These are phyloP conservation scores for Ceratobasidium sp. DNA, from an alignment of 1,284 basidiomycete species.

Conservation along the genomic window DNA sequence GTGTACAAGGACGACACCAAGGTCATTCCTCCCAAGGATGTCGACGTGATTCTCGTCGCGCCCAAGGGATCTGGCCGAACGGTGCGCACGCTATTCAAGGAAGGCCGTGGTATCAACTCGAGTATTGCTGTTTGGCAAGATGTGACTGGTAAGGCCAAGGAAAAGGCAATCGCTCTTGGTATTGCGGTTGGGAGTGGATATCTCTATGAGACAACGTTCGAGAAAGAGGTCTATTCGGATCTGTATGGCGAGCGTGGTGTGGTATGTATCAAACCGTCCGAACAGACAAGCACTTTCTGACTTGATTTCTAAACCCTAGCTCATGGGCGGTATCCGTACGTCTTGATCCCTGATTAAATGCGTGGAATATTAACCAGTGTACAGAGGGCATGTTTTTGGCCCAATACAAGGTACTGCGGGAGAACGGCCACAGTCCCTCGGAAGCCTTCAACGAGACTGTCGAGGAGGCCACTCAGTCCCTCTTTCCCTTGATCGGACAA, in stretches of 20 bases:
- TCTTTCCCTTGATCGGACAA: constrained; percentile 96
- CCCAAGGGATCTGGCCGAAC: constrained; percentile 99
- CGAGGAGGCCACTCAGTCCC: constrained; percentile 98
- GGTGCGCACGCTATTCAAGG: constrained; percentile 99
- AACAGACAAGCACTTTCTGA: constrained; percentile 33
- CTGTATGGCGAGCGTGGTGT: constrained; percentile 99
- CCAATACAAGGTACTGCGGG: constrained; percentile 98
- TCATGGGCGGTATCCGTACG: constrained; percentile 98
- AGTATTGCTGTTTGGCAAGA: constrained; percentile 91
- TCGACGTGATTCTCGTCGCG: constrained; percentile 99
- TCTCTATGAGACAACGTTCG: constrained; percentile 98
- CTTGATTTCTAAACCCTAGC: constrained; percentile 57
- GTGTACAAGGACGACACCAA: constrained; percentile 98
- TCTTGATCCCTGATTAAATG: constrained; percentile 46
- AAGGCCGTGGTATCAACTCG: constrained; percentile 98
- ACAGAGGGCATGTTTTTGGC: constrained; percentile 98
- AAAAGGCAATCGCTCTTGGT: constrained; percentile 95
- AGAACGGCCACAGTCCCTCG: constrained; percentile 97
- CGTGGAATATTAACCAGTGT: constrained; percentile 45
- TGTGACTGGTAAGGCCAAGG: constrained; percentile 96
- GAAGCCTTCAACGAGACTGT: constrained; percentile 99
- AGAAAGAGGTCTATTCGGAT: constrained; percentile 99
- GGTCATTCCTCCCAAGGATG: constrained; percentile 90
- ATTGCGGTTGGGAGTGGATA: constrained; percentile 97
- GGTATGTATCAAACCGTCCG: constrained; percentile 62